A percentile compares a stretch with the other conserved stretches of the same genome.
Evolutionary conservation across 169 alveolate genomes (phyloP).

Genomic region (Eimeria necatrix): DNA sequence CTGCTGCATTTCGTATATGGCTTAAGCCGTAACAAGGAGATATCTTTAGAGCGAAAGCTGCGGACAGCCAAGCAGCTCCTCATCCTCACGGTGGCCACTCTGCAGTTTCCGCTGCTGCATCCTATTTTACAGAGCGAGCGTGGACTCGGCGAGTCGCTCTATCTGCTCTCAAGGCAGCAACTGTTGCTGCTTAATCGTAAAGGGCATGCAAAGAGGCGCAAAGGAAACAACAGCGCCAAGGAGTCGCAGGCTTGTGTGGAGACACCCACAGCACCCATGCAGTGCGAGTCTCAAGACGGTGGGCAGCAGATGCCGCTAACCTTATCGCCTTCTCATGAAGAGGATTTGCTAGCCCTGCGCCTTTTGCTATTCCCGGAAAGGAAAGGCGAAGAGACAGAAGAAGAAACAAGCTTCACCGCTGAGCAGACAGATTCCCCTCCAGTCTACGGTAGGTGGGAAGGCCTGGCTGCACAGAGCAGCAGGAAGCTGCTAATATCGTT

Average conservation of each 20-base stretch:
- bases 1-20: slow-evolving; percentile 72
- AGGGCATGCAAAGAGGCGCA: not conserved
- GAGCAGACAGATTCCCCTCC: not conserved
- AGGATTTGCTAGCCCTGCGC: slow-evolving; percentile 47
- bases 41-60: slow-evolving; percentile 16
- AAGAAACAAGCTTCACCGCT: not conserved
- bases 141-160: slow-evolving; percentile 42
- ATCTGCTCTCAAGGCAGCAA: slow-evolving; percentile 70
- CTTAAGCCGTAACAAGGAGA: slow-evolving; percentile 27
- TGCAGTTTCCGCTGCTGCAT: slow-evolving; percentile 74
- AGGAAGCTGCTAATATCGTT: slow-evolving; percentile 57
- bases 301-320: not conserved
- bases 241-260: not conserved
- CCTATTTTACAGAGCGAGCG: slow-evolving; percentile 72
- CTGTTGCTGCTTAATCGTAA: slow-evolving; percentile 32
- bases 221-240: not conserved
- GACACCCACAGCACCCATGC: not conserved
- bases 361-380: slow-evolving; percentile 26
- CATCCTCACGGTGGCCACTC: slow-evolving; percentile 65
- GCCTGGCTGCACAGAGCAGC: slow-evolving; percentile 28
- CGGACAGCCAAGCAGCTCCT: slow-evolving; percentile 72
- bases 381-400: not conserved
- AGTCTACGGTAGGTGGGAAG: not conserved
- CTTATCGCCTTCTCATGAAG: slow-evolving; percentile 29
- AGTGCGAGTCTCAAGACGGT: not conserved